Percentiles rank a stretch among this genome's conserved stretches.
Evolutionary conservation across 331 rosid genomes (phyloP).

Genomic region (Spiraea crenata): DNA sequence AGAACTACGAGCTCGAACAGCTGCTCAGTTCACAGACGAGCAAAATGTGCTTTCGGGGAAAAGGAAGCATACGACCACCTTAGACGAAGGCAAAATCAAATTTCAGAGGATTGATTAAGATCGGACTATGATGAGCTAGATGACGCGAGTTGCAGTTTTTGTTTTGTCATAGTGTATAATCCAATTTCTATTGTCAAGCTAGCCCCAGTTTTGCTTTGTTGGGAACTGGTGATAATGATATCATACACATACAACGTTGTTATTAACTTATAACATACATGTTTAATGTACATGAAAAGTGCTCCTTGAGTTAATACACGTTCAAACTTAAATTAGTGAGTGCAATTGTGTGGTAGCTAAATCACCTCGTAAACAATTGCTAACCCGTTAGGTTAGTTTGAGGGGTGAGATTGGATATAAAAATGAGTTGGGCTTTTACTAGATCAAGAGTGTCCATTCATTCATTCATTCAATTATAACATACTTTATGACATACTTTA

Average conservation of each 20-base stretch:
- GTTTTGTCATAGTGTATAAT: conserved; percentile 5
- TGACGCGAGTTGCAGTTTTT: not conserved
- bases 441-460: too few species aligned
- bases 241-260: not conserved
- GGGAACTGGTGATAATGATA: conserved; percentile 14
- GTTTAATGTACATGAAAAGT: not conserved
- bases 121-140: not conserved
- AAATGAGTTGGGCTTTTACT: too few species aligned
- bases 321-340: too few species aligned
- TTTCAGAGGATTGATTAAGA: conserved; percentile 43
- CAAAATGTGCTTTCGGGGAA: conserved; percentile 58
- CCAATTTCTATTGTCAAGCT: conserved; percentile 2
- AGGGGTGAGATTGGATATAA: too few species aligned
- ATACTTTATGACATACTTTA: too few species aligned
- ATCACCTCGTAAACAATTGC: not conserved
- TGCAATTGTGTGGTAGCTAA: not conserved
- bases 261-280: not conserved
- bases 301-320: not conserved
- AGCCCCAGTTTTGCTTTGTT: conserved; percentile 20
- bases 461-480: too few species aligned
- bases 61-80: conserved; percentile 53
- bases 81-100: conserved; percentile 57
- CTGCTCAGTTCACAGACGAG: conserved; percentile 62
- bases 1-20: conserved; percentile 67
- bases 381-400: too few species aligned